These are phyloP conservation scores for Penicillium herquei DNA, from an alignment of 495 filamentous ascomycete genomes.

Conservation along the genomic window DNA sequence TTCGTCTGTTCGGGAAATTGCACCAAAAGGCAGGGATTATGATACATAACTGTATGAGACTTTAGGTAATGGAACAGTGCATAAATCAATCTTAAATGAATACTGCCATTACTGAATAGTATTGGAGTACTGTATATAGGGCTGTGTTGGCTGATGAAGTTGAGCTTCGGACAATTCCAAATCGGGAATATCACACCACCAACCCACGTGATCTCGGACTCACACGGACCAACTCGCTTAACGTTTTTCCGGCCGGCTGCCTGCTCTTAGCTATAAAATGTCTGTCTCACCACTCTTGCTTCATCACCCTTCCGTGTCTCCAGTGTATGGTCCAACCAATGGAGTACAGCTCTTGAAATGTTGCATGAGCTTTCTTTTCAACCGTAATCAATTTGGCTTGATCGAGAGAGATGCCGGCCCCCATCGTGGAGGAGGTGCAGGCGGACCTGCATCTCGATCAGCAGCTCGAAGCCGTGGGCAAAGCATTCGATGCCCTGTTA, in stretches of 20 bases:
- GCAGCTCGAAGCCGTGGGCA: slow-evolving; percentile 41
- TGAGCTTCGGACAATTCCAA: too few relatives aligned
- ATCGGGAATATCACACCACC: too few relatives aligned
- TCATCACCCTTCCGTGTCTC: slow-evolving; percentile 11
- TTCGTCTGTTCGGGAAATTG: too few relatives aligned
- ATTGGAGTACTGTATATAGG: too few relatives aligned
- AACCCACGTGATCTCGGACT: slow-evolving; percentile 26
- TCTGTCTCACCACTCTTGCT: slow-evolving; percentile 12
- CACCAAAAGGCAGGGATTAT: too few relatives aligned
- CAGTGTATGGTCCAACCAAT: slow-evolving; percentile 11
- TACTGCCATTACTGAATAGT: too few relatives aligned
- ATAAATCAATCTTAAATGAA: too few relatives aligned
- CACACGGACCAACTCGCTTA: slow-evolving; percentile 46
- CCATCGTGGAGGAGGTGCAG: slow-evolving; percentile 31
- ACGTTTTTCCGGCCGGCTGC: slow-evolving; percentile 24
- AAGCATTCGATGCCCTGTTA: slow-evolving; percentile 50
- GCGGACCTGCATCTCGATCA: slow-evolving; percentile 34
- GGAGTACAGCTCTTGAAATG: slow-evolving; percentile 9
- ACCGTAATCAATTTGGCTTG: slow-evolving; percentile 23
- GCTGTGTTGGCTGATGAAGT: too few relatives aligned
- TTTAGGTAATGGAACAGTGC: too few relatives aligned
- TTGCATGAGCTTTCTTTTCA: slow-evolving; percentile 10
- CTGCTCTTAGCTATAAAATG: slow-evolving; percentile 19
- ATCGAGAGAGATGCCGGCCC: slow-evolving; percentile 25
- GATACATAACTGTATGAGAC: too few relatives aligned